A percentile compares a stretch with the other conserved stretches of the same genome.
Conservation (phyloP, 2,329 filamentous ascomycete genomes). For the Stemphylium lycopersici region DNA sequence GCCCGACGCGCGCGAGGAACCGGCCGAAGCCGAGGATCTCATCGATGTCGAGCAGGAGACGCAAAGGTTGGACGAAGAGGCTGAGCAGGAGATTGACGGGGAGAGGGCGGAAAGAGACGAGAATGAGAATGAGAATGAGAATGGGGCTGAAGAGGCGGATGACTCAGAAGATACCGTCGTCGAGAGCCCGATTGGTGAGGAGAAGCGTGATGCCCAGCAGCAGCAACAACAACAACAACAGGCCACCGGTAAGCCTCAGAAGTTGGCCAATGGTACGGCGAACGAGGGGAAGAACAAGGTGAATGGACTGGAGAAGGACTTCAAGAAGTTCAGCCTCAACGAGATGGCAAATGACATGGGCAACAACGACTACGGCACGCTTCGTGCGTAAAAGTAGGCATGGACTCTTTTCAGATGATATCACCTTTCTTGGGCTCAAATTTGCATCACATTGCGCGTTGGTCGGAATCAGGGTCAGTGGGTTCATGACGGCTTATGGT, state of each 20-base stretch:
- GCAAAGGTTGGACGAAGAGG: slow-evolving; percentile 42
- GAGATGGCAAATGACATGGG: slow-evolving; percentile 40
- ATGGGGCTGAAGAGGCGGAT: slow-evolving; percentile 13
- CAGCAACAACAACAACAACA: no score
- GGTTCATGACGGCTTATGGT: no score
- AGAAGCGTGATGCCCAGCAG: no score
- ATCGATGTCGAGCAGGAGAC: slow-evolving; percentile 46
- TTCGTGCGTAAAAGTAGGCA: slow-evolving; percentile 11
- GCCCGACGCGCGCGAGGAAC: slow-evolving; percentile 57
- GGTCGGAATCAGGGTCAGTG: background rate
- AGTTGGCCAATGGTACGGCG: slow-evolving; percentile 1
- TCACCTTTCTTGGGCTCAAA: slow-evolving; percentile 6
- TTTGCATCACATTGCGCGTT: slow-evolving; percentile 4
- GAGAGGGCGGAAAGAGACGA: slow-evolving; percentile 31
- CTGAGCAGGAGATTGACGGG: slow-evolving; percentile 34
- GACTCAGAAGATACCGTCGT: slow-evolving; percentile 35
- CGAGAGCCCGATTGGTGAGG: slow-evolving; percentile 21
- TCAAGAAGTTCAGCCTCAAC: slow-evolving; percentile 36
- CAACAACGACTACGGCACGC: slow-evolving; percentile 38
- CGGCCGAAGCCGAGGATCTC: slow-evolving; percentile 47
- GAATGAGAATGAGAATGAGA: no score
- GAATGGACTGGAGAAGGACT: slow-evolving; percentile 28
- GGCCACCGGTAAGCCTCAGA: background rate
- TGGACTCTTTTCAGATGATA: no score
- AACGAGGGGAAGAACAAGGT: slow-evolving; percentile 20